Percentiles rank a stretch among this genome's conserved stretches.
These are phyloP conservation scores for Tolypocladium amazonense DNA, from an alignment of 2,329 filamentous ascomycete species.

Conservation along the genomic window DNA sequence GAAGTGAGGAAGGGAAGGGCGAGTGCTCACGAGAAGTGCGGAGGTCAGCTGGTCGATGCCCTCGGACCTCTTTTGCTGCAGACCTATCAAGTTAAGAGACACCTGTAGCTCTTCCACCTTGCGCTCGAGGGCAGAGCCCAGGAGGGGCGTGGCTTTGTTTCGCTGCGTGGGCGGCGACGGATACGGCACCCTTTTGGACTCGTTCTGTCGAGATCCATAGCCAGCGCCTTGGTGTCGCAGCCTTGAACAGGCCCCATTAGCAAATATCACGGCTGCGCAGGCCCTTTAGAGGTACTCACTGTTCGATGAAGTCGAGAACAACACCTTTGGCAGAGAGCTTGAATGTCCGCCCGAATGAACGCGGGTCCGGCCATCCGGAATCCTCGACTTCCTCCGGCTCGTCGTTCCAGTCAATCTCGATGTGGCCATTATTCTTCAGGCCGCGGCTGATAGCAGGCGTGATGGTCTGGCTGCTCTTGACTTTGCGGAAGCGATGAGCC, in stretches of 20 bases:
- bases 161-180: conserved; percentile 10
- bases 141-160: conserved; percentile 8
- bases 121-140: conserved; percentile 27
- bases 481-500: conserved; percentile 50
- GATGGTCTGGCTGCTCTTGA: conserved; percentile 43
- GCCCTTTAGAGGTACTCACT: conserved; percentile 28
- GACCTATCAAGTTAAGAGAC: conserved; percentile 50
- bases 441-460: conserved; percentile 49
- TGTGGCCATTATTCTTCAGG: conserved; percentile 57
- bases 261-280: background rate
- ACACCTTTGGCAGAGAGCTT: conserved; percentile 54
- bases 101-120: conserved; percentile 55
- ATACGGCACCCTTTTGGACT: conserved; percentile 19
- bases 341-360: conserved; percentile 54
- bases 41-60: conserved; percentile 44
- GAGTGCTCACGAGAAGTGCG: conserved; percentile 49
- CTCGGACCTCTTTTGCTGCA: conserved; percentile 40
- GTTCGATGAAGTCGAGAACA: conserved; percentile 61
- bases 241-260: conserved; percentile 11
- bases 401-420: conserved; percentile 55
- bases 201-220: conserved; percentile 19
- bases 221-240: conserved; percentile 27
- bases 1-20: background rate
- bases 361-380: conserved; percentile 44
- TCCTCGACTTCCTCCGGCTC: conserved; percentile 46